Percentiles rank a stretch among this genome's conserved stretches.
phyloP scores from a whole-genome alignment of 768 basidiomycete genomes.

The Agrocybe chaxingu region DNA sequence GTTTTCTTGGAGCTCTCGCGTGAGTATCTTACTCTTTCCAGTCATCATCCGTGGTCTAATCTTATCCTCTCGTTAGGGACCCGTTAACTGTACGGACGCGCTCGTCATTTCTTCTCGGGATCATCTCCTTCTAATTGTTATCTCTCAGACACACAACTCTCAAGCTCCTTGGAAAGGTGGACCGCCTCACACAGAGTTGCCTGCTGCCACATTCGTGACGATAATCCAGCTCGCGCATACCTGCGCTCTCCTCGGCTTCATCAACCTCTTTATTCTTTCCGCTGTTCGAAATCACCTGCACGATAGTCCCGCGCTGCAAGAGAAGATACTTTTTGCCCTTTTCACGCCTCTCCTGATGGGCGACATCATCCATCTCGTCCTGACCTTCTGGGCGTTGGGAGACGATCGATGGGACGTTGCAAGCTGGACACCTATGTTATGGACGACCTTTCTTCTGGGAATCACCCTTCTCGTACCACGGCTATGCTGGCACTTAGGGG shows the following conservation, averaged over 20 bases:
- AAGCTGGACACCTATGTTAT: conserved; percentile 68
- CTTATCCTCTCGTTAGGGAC: conserved; percentile 35
- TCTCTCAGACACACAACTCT: conserved; percentile 58
- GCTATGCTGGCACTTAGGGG: conserved; percentile 69
- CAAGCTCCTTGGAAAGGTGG: conserved; percentile 64
- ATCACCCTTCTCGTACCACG: conserved; percentile 67
- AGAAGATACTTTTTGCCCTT: conserved; percentile 63
- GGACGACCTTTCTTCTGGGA: conserved; percentile 63
- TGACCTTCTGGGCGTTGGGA: conserved; percentile 78
- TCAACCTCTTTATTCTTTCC: conserved; percentile 67
- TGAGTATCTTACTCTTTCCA: conserved; percentile 22
- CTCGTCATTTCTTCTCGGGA: neutral
- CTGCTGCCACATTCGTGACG: conserved; percentile 64
- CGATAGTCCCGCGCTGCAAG: conserved; percentile 60
- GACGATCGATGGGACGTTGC: conserved; percentile 59
- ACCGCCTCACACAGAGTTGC: conserved; percentile 47
- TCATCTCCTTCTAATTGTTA: conserved; percentile 1
- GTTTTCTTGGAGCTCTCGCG: conserved; percentile 63
- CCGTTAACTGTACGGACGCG: conserved; percentile 54
- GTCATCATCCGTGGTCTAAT: conserved; percentile 7
- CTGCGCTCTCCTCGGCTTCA: conserved; percentile 67
- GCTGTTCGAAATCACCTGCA: conserved; percentile 59
- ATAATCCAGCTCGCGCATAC: conserved; percentile 76
- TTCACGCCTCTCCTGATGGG: conserved; percentile 68
- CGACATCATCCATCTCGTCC: conserved; percentile 60